Base-by-base conservation (phyloP, 2,329 filamentous ascomycete species). In the Colletotrichum camelliae region DNA sequence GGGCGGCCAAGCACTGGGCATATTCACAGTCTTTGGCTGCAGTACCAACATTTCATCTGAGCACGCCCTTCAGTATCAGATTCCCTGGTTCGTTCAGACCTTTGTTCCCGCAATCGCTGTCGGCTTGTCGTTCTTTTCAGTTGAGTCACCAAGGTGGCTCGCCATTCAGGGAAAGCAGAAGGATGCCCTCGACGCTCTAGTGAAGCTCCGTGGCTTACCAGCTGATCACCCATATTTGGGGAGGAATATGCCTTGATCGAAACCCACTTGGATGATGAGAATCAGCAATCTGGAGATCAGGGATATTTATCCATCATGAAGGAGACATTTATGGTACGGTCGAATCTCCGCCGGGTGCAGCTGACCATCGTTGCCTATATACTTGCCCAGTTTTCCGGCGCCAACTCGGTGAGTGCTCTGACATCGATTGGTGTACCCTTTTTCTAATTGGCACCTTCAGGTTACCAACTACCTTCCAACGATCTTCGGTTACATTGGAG, bases 371-470 rank as follows among this genome's bases (percentile, higher is more conserved):
- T 86, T 31, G 83, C 83, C 0, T 87, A 85, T 29, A 80, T 81
- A 0, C 80, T 88, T 15, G 80, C 87, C 0, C 85, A 89, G 77
- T 82, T 88, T 58, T 86, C 85, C 1, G 85, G 87, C 12, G 86
- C 86, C 52, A 86, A 86, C 79, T 82, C 83, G 2, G 84, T 89
- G 61, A 18, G 12, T 15, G 7, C 9, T 18, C 16, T 24, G 1
- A 35, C 18, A 9, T 80, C 2, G 82, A 82, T 0, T 79, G 79
- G 1, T 77, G 80, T 0, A 82, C 78, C 80, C 88, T 9, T 85
- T 87, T 66, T 16, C 21, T 58, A 5, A 58, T 18, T 16, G 16
- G 43, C n/a, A 21, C 13, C n/a, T 58, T 27, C 27, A 29, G 55
- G 55, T 64, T 13, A 64, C 60, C 31, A 64, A 64, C n/a, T 64